These are phyloP conservation scores for Wickerhamomyces sp. DNA, from an alignment of 1,139 yeast genomes.

Conservation along the genomic window DNA sequence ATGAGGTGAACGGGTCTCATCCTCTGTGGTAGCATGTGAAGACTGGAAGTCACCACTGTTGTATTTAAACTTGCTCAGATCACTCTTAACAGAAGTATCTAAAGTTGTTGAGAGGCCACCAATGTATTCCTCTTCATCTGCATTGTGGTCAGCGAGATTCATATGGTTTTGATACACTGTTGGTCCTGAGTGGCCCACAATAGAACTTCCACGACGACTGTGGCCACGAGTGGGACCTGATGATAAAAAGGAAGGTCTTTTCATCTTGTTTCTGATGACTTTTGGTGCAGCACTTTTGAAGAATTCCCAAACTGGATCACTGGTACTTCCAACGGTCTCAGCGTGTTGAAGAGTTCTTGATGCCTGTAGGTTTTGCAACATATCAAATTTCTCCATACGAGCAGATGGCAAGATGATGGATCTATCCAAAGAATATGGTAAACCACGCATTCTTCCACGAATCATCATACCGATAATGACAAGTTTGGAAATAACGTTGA, in stretches of 20 bases:
- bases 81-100: not conserved
- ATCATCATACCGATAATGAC: conserved; percentile 86
- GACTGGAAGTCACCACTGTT: not conserved
- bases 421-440: conserved; percentile 89
- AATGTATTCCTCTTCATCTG: not conserved
- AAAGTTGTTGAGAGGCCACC: not conserved
- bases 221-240: conserved; percentile 3
- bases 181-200: not conserved
- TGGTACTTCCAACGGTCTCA: conserved; percentile 18
- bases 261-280: conserved; percentile 16
- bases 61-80: not conserved
- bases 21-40: not conserved
- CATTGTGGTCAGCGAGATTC: conserved; percentile 1
- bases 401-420: conserved; percentile 86
- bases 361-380: conserved; percentile 57
- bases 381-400: conserved; percentile 62
- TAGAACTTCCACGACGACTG: not conserved
- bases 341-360: conserved; percentile 12
- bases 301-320: conserved; percentile 23
- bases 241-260: conserved; percentile 18
- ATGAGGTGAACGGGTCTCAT: not conserved
- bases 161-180: not conserved
- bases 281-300: conserved; percentile 24
- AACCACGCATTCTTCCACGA: conserved; percentile 95
- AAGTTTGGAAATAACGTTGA: conserved; percentile 69